These are phyloP conservation scores for Cordyceps tenuipes DNA, from an alignment of 2,329 filamentous ascomycete genomes.

Conservation along the genomic window DNA sequence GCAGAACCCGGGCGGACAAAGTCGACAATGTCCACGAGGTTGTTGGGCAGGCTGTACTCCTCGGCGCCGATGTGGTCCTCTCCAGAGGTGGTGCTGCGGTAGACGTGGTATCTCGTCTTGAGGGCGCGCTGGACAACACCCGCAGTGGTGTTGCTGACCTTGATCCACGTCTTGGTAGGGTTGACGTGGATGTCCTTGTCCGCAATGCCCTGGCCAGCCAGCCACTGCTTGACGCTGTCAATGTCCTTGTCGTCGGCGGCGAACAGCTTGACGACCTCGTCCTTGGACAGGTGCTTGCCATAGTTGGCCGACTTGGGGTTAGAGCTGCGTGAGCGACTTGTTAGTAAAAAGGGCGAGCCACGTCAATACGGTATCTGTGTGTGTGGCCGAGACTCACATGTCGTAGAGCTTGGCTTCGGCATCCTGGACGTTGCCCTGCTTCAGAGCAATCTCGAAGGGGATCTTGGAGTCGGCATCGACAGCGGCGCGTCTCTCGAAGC, in stretches of 20 bases:
- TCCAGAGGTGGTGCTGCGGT: slow-evolving; percentile 29
- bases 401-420: slow-evolving; percentile 35
- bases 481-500: slow-evolving; percentile 20
- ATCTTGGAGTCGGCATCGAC: slow-evolving; percentile 17
- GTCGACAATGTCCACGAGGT: slow-evolving; percentile 30
- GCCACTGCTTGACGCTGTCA: slow-evolving; percentile 43
- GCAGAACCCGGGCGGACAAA: slow-evolving; percentile 34
- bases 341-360: background rate
- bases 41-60: slow-evolving; percentile 31
- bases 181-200: slow-evolving; percentile 39
- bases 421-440: slow-evolving; percentile 37
- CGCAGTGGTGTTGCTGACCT: slow-evolving; percentile 46
- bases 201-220: slow-evolving; percentile 43
- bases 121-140: slow-evolving; percentile 45
- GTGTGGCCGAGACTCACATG: slow-evolving; percentile 20
- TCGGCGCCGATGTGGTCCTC: slow-evolving; percentile 33
- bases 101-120: slow-evolving; percentile 44
- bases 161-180: slow-evolving; percentile 43
- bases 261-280: slow-evolving; percentile 36
- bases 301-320: slow-evolving; percentile 37
- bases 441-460: slow-evolving; percentile 34
- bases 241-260: slow-evolving; percentile 36
- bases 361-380: too few species aligned
- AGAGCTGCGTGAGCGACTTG: slow-evolving; percentile 16
- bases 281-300: slow-evolving; percentile 37